A percentile compares a stretch with the other conserved stretches of the same genome.
Conservation (phyloP, 2,329 filamentous ascomycete genomes). For the Purpureocillium takamizusanense region DNA sequence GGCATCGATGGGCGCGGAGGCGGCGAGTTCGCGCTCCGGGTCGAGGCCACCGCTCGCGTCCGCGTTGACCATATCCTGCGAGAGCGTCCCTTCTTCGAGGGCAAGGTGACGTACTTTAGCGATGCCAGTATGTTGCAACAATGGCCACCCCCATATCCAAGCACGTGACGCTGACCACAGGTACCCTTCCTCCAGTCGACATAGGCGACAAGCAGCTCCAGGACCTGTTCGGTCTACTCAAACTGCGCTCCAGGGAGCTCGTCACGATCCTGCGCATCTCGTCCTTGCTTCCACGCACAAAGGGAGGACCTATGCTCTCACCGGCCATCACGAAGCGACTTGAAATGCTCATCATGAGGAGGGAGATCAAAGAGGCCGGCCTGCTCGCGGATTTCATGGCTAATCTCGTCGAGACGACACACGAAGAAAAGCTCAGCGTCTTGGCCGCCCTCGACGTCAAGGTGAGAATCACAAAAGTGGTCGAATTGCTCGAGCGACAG, state of each 20-base stretch:
- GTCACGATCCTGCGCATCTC: constrained; percentile 77
- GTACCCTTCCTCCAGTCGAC: constrained; percentile 14
- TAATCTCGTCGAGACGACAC: constrained; percentile 76
- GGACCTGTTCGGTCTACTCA: constrained; percentile 69
- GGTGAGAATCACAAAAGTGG: constrained; percentile 69
- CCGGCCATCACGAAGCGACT: constrained; percentile 80
- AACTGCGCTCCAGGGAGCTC: constrained; percentile 77
- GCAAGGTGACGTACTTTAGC: constrained; percentile 60
- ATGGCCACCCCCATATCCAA: background rate
- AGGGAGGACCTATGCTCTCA: constrained; percentile 57
- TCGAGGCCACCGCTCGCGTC: constrained; percentile 77
- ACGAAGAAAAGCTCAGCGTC: constrained; percentile 86
- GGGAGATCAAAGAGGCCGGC: constrained; percentile 74
- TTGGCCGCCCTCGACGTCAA: constrained; percentile 74
- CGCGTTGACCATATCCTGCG: constrained; percentile 56
- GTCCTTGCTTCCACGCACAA: constrained; percentile 67
- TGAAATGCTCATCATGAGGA: constrained; percentile 78
- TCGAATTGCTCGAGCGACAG: constrained; percentile 76
- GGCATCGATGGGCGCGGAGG: constrained; percentile 68
- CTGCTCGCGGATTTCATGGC: constrained; percentile 93
- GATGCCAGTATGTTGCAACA: constrained; percentile 49
- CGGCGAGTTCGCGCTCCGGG: constrained; percentile 71
- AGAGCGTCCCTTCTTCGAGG: constrained; percentile 81
- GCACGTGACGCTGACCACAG: background rate
- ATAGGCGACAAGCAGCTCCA: constrained; percentile 50